Conservation (phyloP, 2,329 filamentous ascomycete species). For the Aspergillus sp. region DNA sequence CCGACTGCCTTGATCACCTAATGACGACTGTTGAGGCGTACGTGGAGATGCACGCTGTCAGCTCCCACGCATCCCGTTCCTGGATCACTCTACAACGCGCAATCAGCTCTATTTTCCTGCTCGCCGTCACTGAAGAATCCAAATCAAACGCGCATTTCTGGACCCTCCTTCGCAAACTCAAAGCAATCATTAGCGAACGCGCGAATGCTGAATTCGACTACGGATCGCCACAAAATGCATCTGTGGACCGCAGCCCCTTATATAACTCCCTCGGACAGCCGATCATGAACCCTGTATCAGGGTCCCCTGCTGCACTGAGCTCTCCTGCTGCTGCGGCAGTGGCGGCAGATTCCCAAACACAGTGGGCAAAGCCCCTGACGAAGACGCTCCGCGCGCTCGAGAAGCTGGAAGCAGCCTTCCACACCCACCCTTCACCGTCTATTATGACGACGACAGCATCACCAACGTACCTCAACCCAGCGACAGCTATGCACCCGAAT, state of each 20-base stretch:
- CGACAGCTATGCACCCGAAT: constrained; percentile 4
- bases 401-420: constrained; percentile 45
- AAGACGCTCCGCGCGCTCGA: constrained; percentile 48
- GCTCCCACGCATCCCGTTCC: constrained; percentile 44
- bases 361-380: constrained; percentile 48
- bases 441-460: constrained; percentile 14
- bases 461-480: constrained; percentile 23
- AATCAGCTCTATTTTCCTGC: constrained; percentile 48
- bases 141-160: constrained; percentile 42
- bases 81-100: constrained; percentile 50
- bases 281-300: constrained; percentile 29
- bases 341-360: constrained; percentile 37
- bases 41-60: constrained; percentile 53
- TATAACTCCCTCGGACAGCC: constrained; percentile 14
- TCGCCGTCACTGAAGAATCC: constrained; percentile 47
- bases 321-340: constrained; percentile 24
- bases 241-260: constrained; percentile 10
- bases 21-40: constrained; percentile 60
- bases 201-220: constrained; percentile 37
- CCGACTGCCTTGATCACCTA: constrained; percentile 56
- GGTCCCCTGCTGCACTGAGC: constrained; percentile 25
- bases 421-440: constrained; percentile 17
- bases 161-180: constrained; percentile 42
- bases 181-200: constrained; percentile 45
- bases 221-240: constrained; percentile 15